Percentiles rank a stretch among this genome's conserved stretches.
Evolutionary conservation across 768 basidiomycete species (phyloP).

Genomic region (Suillus variegatus): DNA sequence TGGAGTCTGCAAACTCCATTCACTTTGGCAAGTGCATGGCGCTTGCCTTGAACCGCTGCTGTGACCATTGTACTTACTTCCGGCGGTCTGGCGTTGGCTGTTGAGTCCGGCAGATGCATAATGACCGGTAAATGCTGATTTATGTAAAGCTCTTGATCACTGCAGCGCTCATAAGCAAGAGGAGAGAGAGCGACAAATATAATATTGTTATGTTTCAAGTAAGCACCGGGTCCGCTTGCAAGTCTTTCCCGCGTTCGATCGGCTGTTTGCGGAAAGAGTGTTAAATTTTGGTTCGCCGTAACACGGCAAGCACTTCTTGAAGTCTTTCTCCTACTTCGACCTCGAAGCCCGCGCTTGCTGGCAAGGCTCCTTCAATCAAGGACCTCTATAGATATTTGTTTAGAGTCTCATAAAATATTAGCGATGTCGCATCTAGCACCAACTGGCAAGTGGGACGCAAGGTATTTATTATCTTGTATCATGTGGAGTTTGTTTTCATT

Average conservation of each 20-base stretch:
- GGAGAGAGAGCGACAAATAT: neutral
- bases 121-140: neutral
- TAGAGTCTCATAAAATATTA: conserved; percentile 26
- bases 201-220: neutral
- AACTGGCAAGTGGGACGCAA: conserved; percentile 72
- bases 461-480: conserved; percentile 39
- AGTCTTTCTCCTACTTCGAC: neutral
- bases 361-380: neutral
- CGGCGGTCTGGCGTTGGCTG: neutral
- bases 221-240: neutral
- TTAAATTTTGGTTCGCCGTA: conserved; percentile 5
- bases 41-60: neutral
- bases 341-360: neutral
- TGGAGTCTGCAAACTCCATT: neutral
- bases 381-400: neutral
- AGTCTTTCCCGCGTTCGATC: neutral
- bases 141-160: neutral
- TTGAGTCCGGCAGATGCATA: neutral
- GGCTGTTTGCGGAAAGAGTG: conserved; percentile 5
- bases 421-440: conserved; percentile 53
- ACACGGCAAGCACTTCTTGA: neutral
- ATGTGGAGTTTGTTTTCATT: conserved; percentile 4
- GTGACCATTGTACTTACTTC: neutral
- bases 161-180: neutral
- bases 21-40: neutral